Evolutionary conservation across 306 rosid genomes (phyloP).

Genomic region (Gillenia trifoliata): DNA sequence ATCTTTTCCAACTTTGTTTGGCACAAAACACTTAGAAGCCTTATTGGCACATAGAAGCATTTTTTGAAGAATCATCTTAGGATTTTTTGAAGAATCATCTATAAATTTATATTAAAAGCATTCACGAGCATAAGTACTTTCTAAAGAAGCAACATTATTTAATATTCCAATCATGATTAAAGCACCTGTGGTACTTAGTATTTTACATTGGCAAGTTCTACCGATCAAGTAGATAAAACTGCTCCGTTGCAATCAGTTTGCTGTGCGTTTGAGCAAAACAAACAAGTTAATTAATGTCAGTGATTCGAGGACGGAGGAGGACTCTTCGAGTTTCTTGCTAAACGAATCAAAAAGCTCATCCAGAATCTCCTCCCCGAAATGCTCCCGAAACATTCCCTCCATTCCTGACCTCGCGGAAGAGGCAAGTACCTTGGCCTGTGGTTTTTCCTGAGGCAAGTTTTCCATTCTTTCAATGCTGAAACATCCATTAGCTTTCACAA

Average conservation of each 20-base stretch:
- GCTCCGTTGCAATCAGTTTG: not conserved
- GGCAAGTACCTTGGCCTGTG: not conserved
- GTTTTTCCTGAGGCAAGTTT: not conserved
- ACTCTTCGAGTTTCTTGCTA: constrained; percentile 5
- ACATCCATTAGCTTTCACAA: constrained; percentile 6
- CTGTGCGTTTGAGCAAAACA: not conserved
- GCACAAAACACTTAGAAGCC: no score
- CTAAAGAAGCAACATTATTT: no score
- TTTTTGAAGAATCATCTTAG: no score
- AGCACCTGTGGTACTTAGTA: no score
- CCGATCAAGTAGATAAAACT: no score
- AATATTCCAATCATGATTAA: no score
- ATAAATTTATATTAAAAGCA: no score
- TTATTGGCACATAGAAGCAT: no score
- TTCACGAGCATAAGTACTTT: no score
- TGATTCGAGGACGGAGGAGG: not conserved
- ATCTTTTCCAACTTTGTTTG: no score
- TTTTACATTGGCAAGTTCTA: no score
- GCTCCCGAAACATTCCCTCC: constrained; percentile 3
- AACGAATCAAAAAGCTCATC: constrained; percentile 23
- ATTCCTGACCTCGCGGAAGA: not conserved
- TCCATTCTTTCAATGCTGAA: constrained; percentile 18
- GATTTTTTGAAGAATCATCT: no score
- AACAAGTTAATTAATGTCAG: not conserved
- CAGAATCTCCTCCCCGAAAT: constrained; percentile 16